Conservation (phyloP, 2,329 filamentous ascomycete species). For the Hypoxylon sp. region DNA sequence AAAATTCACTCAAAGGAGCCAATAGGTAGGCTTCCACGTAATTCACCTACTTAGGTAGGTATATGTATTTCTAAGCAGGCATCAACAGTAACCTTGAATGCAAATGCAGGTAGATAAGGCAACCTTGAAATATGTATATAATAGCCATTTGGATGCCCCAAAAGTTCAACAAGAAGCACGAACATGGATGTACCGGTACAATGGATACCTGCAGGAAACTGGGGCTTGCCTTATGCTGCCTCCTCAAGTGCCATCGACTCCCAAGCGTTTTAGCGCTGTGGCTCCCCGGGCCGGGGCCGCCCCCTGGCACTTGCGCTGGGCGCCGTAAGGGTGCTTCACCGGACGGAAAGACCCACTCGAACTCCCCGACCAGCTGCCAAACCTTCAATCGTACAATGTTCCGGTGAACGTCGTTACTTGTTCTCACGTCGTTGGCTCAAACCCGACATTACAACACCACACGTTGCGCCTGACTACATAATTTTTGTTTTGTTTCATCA, state of each 20-base stretch:
- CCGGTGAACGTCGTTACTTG: constrained; percentile 30
- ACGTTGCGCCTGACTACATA: constrained; percentile 2
- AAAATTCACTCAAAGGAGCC: not conserved
- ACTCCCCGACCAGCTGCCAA: constrained; percentile 32
- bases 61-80: not conserved
- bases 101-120: too few species aligned
- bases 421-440: constrained; percentile 37
- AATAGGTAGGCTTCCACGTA: too few species aligned
- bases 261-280: constrained; percentile 25
- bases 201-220: constrained; percentile 15
- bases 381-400: constrained; percentile 2
- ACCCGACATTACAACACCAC: constrained; percentile 20
- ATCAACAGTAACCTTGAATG: not conserved
- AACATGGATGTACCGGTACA: constrained; percentile 20
- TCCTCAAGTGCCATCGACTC: constrained; percentile 1
- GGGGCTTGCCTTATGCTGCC: not conserved
- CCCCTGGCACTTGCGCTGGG: constrained; percentile 37
- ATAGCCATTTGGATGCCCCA: not conserved
- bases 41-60: too few species aligned
- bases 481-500: not conserved
- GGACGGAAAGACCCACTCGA: constrained; percentile 37
- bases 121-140: not conserved
- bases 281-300: constrained; percentile 30
- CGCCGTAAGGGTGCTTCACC: constrained; percentile 37
- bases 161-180: constrained; percentile 5